Percentiles rank a stretch among this genome's conserved stretches.
phyloP scores from a whole-genome alignment of 2,329 filamentous ascomycete species.

The Aureobasidium namibiae region DNA sequence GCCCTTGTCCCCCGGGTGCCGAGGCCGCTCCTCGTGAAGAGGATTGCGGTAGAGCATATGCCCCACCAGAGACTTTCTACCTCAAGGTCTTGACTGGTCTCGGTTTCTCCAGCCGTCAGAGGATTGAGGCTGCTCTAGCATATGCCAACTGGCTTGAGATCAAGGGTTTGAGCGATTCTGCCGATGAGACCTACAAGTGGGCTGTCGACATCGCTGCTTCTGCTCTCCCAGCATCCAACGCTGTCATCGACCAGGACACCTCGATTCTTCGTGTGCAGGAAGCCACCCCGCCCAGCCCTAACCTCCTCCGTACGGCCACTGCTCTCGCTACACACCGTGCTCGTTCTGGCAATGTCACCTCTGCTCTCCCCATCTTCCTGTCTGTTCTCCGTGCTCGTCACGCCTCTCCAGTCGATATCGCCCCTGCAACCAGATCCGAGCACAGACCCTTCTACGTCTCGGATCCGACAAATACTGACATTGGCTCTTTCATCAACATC shows the following conservation, averaged over 20 bases:
- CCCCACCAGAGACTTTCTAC: constrained; percentile 68
- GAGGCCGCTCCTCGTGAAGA: constrained; percentile 61
- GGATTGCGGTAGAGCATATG: constrained; percentile 62
- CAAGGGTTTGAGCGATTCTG: constrained; percentile 57
- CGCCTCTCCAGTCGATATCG: constrained; percentile 38
- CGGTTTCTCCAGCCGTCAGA: constrained; percentile 72
- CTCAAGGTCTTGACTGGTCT: constrained; percentile 70
- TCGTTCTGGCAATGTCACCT: constrained; percentile 54
- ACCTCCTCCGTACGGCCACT: constrained; percentile 67
- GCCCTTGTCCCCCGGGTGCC: constrained; percentile 59
- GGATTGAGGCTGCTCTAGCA: constrained; percentile 69
- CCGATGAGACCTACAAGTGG: constrained; percentile 65
- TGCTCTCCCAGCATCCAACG: constrained; percentile 39
- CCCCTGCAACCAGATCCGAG: constrained; percentile 18
- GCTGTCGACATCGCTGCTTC: constrained; percentile 66
- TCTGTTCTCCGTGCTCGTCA: constrained; percentile 75
- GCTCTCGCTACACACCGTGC: constrained; percentile 73
- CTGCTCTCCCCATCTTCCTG: constrained; percentile 74
- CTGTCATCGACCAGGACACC: constrained; percentile 53
- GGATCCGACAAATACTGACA: constrained; percentile 16
- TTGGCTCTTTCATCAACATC: constrained; percentile 22
- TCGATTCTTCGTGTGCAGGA: constrained; percentile 46
- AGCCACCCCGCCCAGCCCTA: constrained; percentile 53
- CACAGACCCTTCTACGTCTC: not conserved
- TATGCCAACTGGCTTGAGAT: constrained; percentile 82